Conservation (phyloP, 805 yeast genomes). For the Yarrowia deformans region DNA sequence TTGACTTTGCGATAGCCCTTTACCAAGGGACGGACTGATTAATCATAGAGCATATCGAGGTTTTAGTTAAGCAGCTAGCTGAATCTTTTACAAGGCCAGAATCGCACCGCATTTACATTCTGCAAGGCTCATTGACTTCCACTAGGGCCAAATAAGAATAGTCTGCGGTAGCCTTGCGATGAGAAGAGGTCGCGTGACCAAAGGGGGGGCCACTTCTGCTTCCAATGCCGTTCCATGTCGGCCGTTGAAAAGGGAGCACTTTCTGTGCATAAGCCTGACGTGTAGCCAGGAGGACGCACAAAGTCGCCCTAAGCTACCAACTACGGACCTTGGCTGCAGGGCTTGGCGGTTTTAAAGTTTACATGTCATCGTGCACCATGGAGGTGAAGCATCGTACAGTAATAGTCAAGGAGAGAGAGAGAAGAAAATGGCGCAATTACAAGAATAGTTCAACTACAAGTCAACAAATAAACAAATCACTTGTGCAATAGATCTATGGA, state of each 20-base stretch:
- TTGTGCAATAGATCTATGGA: slow-evolving; percentile 28
- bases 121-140: slow-evolving; percentile 28
- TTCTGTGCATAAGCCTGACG: slow-evolving; percentile 13
- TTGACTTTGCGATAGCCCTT: slow-evolving; percentile 25
- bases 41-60: slow-evolving; percentile 2
- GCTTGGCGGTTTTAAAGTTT: neutral
- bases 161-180: slow-evolving; percentile 15
- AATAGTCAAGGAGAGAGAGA: neutral
- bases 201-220: neutral
- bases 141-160: slow-evolving; percentile 1
- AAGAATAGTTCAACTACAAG: neutral
- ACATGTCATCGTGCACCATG: neutral
- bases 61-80: slow-evolving; percentile 11
- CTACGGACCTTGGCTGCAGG: slow-evolving; percentile 14
- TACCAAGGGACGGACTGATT: slow-evolving; percentile 26
- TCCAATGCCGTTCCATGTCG: slow-evolving; percentile 11
- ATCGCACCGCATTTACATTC: neutral
- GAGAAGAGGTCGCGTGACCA: slow-evolving; percentile 24
- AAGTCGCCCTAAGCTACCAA: slow-evolving; percentile 25
- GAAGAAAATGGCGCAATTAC: neutral
- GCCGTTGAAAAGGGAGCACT: neutral
- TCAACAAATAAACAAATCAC: slow-evolving; percentile 3
- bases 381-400: no score
- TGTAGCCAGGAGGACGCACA: neutral
- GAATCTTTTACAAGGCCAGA: slow-evolving; percentile 10